These are phyloP conservation scores for Xylaria sp. DNA, from an alignment of 2,329 filamentous ascomycete genomes.

Conservation along the genomic window DNA sequence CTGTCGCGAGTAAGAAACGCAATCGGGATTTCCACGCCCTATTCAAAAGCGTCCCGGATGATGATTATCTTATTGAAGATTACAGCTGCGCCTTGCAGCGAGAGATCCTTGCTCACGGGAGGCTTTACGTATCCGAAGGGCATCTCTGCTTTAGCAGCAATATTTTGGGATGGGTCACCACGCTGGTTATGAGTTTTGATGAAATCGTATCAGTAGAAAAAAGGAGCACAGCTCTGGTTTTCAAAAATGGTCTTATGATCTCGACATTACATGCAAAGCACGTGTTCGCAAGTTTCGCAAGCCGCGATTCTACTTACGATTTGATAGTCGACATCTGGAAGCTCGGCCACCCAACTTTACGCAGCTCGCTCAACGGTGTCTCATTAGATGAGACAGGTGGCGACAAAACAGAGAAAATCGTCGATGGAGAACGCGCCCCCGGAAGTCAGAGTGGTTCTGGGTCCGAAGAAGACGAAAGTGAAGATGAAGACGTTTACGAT, in stretches of 20 bases:
- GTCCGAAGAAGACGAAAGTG: slow-evolving; percentile 65
- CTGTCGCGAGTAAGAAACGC: slow-evolving; percentile 92
- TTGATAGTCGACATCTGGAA: slow-evolving; percentile 98
- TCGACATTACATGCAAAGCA: slow-evolving; percentile 95
- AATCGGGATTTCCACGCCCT: slow-evolving; percentile 93
- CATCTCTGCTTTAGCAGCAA: slow-evolving; percentile 99
- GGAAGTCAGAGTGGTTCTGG: slow-evolving; percentile 61
- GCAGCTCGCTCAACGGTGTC: slow-evolving; percentile 89
- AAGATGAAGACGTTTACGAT: slow-evolving; percentile 77
- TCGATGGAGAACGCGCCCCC: slow-evolving; percentile 51
- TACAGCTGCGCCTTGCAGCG: slow-evolving; percentile 96
- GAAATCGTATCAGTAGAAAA: slow-evolving; percentile 98
- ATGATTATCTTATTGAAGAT: slow-evolving; percentile 97
- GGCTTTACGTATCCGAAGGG: slow-evolving; percentile 94
- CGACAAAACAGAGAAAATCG: slow-evolving; percentile 88
- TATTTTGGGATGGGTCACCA: slow-evolving; percentile 97
- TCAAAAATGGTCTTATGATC: slow-evolving; percentile 97
- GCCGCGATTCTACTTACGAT: slow-evolving; percentile 94
- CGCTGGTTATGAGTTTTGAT: slow-evolving; percentile 96
- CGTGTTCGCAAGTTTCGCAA: slow-evolving; percentile 93
- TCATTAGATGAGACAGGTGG: slow-evolving; percentile 80
- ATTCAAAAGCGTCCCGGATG: slow-evolving; percentile 96
- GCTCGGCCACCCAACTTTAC: slow-evolving; percentile 88
- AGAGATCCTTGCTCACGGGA: slow-evolving; percentile 91
- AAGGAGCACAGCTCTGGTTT: slow-evolving; percentile 90